Evolutionary conservation across 495 filamentous ascomycete genomes (phyloP), one percentile per base, ranked within the genome.

Genomic region (Venustampulla echinocandica): DNA sequence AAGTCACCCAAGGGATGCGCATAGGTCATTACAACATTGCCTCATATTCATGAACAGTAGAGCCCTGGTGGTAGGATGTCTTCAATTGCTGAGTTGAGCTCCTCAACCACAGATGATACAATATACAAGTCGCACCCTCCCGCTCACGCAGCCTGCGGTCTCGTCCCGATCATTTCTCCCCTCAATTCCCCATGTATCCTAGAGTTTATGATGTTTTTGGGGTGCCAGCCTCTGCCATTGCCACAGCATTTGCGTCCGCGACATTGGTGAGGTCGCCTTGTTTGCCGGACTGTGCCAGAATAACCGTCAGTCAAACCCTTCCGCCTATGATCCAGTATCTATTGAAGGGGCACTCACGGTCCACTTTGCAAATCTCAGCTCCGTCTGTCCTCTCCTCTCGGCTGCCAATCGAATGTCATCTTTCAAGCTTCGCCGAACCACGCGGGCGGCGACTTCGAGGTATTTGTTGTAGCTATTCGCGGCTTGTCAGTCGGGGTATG

Each of bases 321-420:
- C 44, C 19, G 2, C 11, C 2, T 11, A 18, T 15, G 6, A 11
- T 32, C 27, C 39, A 22, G 25, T 20, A 2, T 4, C 3, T 1
- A 20, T 21, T 22, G 7, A 40, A 21, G 44, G 14, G 14, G 22
- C 52, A 81, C 85, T 79, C 63, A 99, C 92, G 79, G 86, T 75
- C 92, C 92, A 99, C 76, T 93, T 95, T 46, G 90, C 81, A 60
- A 95, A 95, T 70, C 81, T 81, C 49, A 99, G 69, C 30, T 97
- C 90, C 75, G 81, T 83, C 67, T 85, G 79, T 50, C 87, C 89
- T 67, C 93, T 81, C 59, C 85, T 81, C 80, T 97, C 92, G 35
- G 92, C 88, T 53, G 68, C 65, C 44, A 95, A 64, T 66, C 92
- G 76, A 70, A 83, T 81, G 32, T 85, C 84, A 58, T 99, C 93